These are phyloP conservation scores for Apophysomyces ossiformis DNA, from an alignment of 371 early-diverging fungal genomes.

Conservation along the genomic window DNA sequence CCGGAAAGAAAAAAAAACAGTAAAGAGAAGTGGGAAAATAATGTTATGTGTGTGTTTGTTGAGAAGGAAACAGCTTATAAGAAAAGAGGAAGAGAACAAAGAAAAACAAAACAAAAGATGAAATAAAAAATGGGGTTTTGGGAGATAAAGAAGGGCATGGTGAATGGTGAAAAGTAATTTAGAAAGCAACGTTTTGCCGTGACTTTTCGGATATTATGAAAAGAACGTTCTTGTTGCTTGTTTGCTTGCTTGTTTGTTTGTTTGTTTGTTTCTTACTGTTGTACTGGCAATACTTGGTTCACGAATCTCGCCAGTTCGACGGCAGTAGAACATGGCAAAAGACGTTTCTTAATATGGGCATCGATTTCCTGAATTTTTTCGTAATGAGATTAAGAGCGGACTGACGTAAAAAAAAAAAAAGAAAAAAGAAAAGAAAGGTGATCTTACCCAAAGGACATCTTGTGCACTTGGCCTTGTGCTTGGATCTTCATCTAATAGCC, in stretches of 20 bases:
- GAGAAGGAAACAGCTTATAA: not conserved
- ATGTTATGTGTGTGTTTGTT: no score
- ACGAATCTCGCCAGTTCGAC: slow-evolving; percentile 38
- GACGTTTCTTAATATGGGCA: slow-evolving; percentile 35
- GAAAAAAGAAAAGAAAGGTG: not conserved
- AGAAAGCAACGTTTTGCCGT: slow-evolving; percentile 5
- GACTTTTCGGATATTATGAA: not conserved
- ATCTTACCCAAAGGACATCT: slow-evolving; percentile 32
- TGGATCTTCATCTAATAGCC: slow-evolving; percentile 49
- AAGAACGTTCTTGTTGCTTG: no score
- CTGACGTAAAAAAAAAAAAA: not conserved
- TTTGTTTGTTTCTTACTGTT: not conserved
- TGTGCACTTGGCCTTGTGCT: slow-evolving; percentile 42
- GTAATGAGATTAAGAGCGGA: no score
- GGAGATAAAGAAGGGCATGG: slow-evolving; percentile 17
- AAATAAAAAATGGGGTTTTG: not conserved
- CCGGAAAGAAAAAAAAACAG: slow-evolving; percentile 4
- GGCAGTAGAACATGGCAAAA: slow-evolving; percentile 43
- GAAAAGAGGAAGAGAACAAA: not conserved
- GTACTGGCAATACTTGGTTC: slow-evolving; percentile 29
- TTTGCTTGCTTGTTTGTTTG: no score
- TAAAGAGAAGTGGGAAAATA: not conserved
- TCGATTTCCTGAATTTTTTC: slow-evolving; percentile 32
- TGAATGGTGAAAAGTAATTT: slow-evolving; percentile 11
- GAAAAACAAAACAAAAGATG: not conserved